A percentile compares a stretch with the other conserved stretches of the same genome.
Evolutionary conservation across 2,329 filamentous ascomycete genomes (phyloP).

Genomic region (Cladobotryum mycophilum): DNA sequence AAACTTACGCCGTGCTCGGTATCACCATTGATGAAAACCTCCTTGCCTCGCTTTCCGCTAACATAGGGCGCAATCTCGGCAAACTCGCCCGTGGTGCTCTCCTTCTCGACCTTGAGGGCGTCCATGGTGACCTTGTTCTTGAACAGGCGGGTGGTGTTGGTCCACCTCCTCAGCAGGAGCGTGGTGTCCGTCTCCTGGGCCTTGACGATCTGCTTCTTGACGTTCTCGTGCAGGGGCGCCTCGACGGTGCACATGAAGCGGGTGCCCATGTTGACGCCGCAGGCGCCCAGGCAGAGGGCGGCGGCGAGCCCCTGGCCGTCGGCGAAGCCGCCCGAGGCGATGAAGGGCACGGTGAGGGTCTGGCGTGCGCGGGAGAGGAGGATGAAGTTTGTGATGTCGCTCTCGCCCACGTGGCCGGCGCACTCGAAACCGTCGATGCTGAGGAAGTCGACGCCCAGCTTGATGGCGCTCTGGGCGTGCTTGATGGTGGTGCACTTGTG

Average conservation of each 20-base stretch:
- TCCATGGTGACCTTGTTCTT: slow-evolving; percentile 81
- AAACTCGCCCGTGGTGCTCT: slow-evolving; percentile 81
- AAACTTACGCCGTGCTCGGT: slow-evolving; percentile 75
- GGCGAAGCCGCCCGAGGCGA: slow-evolving; percentile 91
- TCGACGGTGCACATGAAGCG: slow-evolving; percentile 96
- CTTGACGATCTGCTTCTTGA: slow-evolving; percentile 87
- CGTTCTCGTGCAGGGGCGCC: slow-evolving; percentile 83
- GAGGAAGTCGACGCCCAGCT: slow-evolving; percentile 93
- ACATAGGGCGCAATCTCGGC: slow-evolving; percentile 80
- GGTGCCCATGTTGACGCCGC: slow-evolving; percentile 98
- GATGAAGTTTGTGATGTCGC: slow-evolving; percentile 85
- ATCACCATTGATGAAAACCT: slow-evolving; percentile 91
- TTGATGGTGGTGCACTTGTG: slow-evolving; percentile 98
- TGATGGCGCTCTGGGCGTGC: slow-evolving; percentile 84
- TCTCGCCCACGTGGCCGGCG: slow-evolving; percentile 81
- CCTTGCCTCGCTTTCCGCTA: slow-evolving; percentile 80
- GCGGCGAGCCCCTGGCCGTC: slow-evolving; percentile 91
- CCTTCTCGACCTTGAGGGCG: slow-evolving; percentile 75
- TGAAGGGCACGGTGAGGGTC: slow-evolving; percentile 79
- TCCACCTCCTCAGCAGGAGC: slow-evolving; percentile 83
- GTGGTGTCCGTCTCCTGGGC: slow-evolving; percentile 88
- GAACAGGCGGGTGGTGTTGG: slow-evolving; percentile 83
- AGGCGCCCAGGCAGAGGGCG: slow-evolving; percentile 80
- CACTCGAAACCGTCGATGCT: slow-evolving; percentile 98
- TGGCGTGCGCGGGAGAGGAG: slow-evolving; percentile 81